These are phyloP conservation scores for Volvariella volvacea DNA, from an alignment of 1,284 basidiomycete species.

Conservation along the genomic window DNA sequence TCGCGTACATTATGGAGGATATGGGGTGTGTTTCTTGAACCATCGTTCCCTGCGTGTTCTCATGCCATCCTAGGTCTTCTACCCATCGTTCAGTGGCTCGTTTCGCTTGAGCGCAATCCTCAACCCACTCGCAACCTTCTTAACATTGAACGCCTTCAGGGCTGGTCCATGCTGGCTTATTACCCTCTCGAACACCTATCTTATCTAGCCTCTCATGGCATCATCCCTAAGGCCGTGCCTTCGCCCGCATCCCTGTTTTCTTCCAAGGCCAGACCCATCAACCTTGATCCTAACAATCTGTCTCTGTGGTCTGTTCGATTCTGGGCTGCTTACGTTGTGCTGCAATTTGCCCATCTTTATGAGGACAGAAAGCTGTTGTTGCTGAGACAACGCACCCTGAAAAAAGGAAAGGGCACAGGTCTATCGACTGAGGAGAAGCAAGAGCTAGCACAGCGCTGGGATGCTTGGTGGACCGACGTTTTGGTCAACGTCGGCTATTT, in stretches of 20 bases:
- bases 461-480: conserved; percentile 67
- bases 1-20: conserved; percentile 69
- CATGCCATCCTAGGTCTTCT: conserved; percentile 46
- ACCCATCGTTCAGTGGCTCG: conserved; percentile 74
- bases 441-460: conserved; percentile 55
- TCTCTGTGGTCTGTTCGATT: conserved; percentile 68
- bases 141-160: conserved; percentile 76
- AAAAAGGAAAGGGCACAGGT: conserved; percentile 48
- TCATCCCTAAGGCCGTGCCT: conserved; percentile 50
- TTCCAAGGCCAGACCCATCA: conserved; percentile 32
- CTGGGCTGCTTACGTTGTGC: conserved; percentile 69
- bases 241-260: conserved; percentile 35
- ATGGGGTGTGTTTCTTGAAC: conserved; percentile 49
- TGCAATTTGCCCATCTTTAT: conserved; percentile 66
- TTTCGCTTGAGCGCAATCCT: conserved; percentile 59
- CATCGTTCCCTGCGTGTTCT: background rate
- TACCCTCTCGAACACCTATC: conserved; percentile 78
- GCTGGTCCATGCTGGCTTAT: conserved; percentile 78
- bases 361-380: conserved; percentile 60
- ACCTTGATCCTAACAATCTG: conserved; percentile 40
- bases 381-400: conserved; percentile 46
- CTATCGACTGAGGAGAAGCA: conserved; percentile 42
- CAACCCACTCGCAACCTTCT: conserved; percentile 62
- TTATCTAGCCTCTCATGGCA: conserved; percentile 58
- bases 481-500: conserved; percentile 72